phyloP scores from a whole-genome alignment of 108 stramenopile genomes.

The Stephanodiscus triporus region DNA sequence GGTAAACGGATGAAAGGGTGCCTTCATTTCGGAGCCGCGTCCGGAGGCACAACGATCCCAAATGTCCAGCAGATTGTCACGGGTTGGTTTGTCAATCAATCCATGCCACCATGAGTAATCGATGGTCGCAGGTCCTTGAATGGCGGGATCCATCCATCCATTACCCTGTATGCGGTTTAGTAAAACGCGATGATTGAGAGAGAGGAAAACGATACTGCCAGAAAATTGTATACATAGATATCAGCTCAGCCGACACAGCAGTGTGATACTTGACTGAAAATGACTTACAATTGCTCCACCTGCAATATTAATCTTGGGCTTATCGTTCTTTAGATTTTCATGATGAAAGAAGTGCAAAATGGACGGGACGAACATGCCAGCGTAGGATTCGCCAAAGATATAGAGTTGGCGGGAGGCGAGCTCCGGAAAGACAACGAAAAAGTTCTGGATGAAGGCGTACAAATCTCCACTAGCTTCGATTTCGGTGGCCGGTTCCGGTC shows the following conservation, averaged over 20 bases:
- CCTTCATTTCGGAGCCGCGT: neutral
- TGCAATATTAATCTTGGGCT: neutral
- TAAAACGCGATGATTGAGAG: neutral
- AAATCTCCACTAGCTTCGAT: slow-evolving; percentile 49
- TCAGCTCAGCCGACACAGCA: too few relatives aligned
- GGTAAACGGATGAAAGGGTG: slow-evolving; percentile 14
- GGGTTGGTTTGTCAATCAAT: slow-evolving; percentile 18
- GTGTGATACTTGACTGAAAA: neutral
- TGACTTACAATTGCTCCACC: slow-evolving; percentile 24
- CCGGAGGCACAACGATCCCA: slow-evolving; percentile 39
- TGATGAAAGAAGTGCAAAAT: slow-evolving; percentile 31
- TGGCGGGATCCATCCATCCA: slow-evolving; percentile 20
- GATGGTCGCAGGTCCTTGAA: slow-evolving; percentile 13
- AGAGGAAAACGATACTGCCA: too few relatives aligned
- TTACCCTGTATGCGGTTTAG: slow-evolving; percentile 12
- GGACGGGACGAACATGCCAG: slow-evolving; percentile 53
- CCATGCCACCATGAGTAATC: slow-evolving; percentile 27
- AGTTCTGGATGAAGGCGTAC: slow-evolving; percentile 57
- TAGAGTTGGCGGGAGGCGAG: slow-evolving; percentile 18
- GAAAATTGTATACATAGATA: too few relatives aligned
- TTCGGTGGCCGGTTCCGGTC: slow-evolving; percentile 44
- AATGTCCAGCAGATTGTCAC: slow-evolving; percentile 23
- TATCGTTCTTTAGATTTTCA: slow-evolving; percentile 5
- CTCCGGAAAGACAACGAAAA: slow-evolving; percentile 38
- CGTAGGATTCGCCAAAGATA: slow-evolving; percentile 44